Base-by-base conservation (phyloP, 2,329 filamentous ascomycete species). In the Xylariaceae sp. region DNA sequence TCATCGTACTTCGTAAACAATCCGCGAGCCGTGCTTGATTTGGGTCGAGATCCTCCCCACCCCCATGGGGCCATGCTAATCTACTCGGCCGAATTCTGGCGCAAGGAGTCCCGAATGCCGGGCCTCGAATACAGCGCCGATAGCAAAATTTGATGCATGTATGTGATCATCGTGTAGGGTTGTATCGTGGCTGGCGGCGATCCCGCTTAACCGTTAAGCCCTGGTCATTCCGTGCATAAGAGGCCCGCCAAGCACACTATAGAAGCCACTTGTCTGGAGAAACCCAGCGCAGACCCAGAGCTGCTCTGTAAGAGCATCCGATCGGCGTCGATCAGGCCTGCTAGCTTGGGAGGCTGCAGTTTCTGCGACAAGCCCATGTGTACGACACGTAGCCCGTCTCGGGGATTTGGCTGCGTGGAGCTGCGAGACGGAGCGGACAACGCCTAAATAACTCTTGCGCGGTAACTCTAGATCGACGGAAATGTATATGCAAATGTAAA, bases 121-220 rank as follows among this genome's bases (percentile, higher is more conserved):
- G 18, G 21, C 18, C 26, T 26, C 42, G 36, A 47, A 13, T 16
- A 29, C 21, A 34, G 32, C 3, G 13, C 32, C 7, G 32, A 34
- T 34, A 34, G 32, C 10, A 34, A 34, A 12, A 48, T 36, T 19
- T 37, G 29, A 44, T 52, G 46, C 26, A 41, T n/a, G 12, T 29
- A 53, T 26, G 47, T 55, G 46, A 47, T 47, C 41, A 47, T 40
- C 45, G 52, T 42, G 47, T 55, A 55, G 50, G 52, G 57, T 60
- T 36, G 57, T 56, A 60, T 60, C 53, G 57, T 60, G 57, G 57
- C 55, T 60, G 57, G 57, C 57, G 53, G 53, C 50, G 52, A 57
- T 60, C 57, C 57, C 57, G 57, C 57, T 58, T 60, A 58, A 60
- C 55, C 57, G 55, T 60, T 53, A 37, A 53, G 55, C 55, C 57